Conservation (phyloP, 306 rosid species). For the Heteromeles arbutifolia region DNA sequence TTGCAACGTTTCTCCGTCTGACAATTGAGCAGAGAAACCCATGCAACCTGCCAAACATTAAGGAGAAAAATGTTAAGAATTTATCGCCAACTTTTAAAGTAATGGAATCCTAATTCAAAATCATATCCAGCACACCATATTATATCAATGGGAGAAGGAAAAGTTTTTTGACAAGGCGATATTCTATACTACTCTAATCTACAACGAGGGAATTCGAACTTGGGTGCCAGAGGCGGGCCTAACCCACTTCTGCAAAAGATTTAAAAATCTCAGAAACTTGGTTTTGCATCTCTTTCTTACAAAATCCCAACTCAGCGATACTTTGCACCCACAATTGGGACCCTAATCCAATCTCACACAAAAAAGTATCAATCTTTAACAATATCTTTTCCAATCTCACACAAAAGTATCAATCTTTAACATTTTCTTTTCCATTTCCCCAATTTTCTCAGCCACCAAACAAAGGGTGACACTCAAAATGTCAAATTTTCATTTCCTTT, state of each 20-base stretch:
- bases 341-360: background rate
- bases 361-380: background rate
- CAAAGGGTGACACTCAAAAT: background rate
- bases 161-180: background rate
- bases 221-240: background rate
- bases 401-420: background rate
- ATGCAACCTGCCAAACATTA: conserved; percentile 61
- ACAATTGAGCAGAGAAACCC: conserved; percentile 42
- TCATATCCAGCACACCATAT: background rate
- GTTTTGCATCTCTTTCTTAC: background rate
- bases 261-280: background rate
- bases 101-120: background rate
- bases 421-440: background rate
- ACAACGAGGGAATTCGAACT: background rate
- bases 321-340: background rate
- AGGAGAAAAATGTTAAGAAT: background rate
- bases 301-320: background rate
- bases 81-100: background rate
- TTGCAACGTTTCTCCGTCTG: conserved; percentile 40
- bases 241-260: background rate
- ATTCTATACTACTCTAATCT: background rate
- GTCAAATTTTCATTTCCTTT: background rate
- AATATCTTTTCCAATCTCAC: background rate
- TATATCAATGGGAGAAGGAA: background rate
- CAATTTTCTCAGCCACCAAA: conserved; percentile 5